A percentile compares a stretch with the other conserved stretches of the same genome.
These are phyloP conservation scores for Clavispora carvajalis DNA, from an alignment of 805 yeast species.

Conservation along the genomic window DNA sequence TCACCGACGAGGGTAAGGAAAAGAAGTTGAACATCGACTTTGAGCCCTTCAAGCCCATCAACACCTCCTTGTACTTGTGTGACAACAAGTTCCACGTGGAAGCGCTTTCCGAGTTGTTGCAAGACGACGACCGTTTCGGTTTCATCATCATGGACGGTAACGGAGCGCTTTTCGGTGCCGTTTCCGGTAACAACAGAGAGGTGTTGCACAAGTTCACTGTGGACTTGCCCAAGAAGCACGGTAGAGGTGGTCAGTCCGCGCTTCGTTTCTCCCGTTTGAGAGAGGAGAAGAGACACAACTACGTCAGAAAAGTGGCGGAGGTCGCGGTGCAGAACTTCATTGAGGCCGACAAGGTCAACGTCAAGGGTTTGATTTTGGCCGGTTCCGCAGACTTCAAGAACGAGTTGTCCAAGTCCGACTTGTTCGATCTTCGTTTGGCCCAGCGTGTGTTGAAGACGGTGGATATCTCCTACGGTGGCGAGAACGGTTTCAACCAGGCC, in stretches of 20 bases:
- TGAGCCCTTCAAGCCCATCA: constrained; percentile 98
- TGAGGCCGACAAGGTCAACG: constrained; percentile 90
- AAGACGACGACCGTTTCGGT: constrained; percentile 94
- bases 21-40: constrained; percentile 95
- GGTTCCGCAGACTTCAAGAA: constrained; percentile 99
- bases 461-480: constrained; percentile 98
- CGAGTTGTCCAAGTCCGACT: constrained; percentile 86
- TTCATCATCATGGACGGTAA: constrained; percentile 99
- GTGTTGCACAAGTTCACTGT: constrained; percentile 92
- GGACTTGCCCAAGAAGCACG: constrained; percentile 98
- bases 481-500: constrained; percentile 98
- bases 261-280: constrained; percentile 97
- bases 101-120: constrained; percentile 88
- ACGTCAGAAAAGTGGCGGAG: constrained; percentile 97
- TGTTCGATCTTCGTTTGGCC: constrained; percentile 86
- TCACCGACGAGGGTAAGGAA: constrained; percentile 96
- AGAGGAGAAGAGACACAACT: constrained; percentile 98
- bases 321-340: constrained; percentile 96
- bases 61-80: constrained; percentile 90
- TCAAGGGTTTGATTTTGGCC: constrained; percentile 90
- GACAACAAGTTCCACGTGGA: constrained; percentile 98
- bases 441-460: constrained; percentile 87
- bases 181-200: constrained; percentile 95
- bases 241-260: constrained; percentile 99
- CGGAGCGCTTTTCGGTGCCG: constrained; percentile 92